Evolutionary conservation across 306 rosid genomes (phyloP), one percentile per base, ranked within the genome.

Genomic region (Lathyrus aphaca): DNA sequence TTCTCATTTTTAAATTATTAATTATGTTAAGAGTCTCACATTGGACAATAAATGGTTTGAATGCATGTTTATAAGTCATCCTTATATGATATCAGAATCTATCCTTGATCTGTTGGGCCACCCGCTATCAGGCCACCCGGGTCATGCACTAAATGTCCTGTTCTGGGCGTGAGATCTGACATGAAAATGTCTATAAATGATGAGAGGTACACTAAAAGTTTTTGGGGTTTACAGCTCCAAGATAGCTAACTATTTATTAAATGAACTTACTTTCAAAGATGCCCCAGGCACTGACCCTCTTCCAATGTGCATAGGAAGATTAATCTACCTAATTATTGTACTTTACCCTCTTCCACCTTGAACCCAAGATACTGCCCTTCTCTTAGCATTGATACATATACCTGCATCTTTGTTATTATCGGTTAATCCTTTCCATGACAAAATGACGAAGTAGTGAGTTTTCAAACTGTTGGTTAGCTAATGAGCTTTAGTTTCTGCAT

Each of bases 401-500:
- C 65, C 38, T 35, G 65, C 65, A 59, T 59, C 65, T 59, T 9
- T 8, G 38, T 32, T 35, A 6, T 1, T 32, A 32, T 25, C 3
- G 10, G 27, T 59, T 59, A 59, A 59, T 35, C 43, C 45, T 19
- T 67, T 23, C 29, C 57, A 72, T 59, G 57, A n/a, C 29, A 69
- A 56, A 61, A 44, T 45, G 50, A n/a, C 29, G 64, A 46, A 54
- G 50, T 45, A 57, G 21, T 64, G 54, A 8, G 19, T 35, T 67
- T 29, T 67, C 35, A 8, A 42, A 19, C 25, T 53, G 29, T 53
- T 68, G 48, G 51, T 67, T 81, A 40, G 69, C 49, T 58, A 59
- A 32, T 59, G 73, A 45, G 70, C 61, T 62, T 17, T 59, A 62
- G 74, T 69, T 54, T 73, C 39, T 29, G 61, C 54, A n/a, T 55